A percentile compares a stretch with the other conserved stretches of the same genome.
phyloP scores from a whole-genome alignment of 306 rosid species.

The Vicia faba region DNA sequence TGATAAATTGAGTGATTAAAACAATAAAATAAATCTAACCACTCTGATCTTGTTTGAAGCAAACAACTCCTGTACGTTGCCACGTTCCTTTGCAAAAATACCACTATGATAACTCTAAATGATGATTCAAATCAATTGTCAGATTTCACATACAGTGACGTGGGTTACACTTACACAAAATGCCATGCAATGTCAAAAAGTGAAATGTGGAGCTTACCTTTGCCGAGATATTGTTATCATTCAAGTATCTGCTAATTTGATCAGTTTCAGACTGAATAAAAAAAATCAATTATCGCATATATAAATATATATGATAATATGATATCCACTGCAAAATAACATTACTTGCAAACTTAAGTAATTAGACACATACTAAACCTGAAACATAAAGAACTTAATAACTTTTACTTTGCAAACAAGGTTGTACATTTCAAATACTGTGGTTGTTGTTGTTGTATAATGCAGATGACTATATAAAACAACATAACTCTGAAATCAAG shows the following conservation, averaged over 20 bases:
- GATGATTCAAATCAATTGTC: too few relatives aligned
- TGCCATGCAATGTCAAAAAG: too few relatives aligned
- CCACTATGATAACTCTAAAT: too few relatives aligned
- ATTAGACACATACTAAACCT: slow-evolving; percentile 28
- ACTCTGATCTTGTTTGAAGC: too few relatives aligned
- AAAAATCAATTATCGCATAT: slow-evolving; percentile 29
- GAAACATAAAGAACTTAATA: slow-evolving; percentile 22
- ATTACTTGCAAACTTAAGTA: slow-evolving; percentile 28
- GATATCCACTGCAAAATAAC: slow-evolving; percentile 30
- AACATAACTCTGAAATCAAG: slow-evolving; percentile 25
- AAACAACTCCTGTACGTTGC: too few relatives aligned
- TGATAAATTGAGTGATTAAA: too few relatives aligned
- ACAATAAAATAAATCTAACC: too few relatives aligned
- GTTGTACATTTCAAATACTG: slow-evolving; percentile 28
- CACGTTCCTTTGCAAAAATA: too few relatives aligned
- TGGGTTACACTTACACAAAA: too few relatives aligned
- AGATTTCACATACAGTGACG: too few relatives aligned
- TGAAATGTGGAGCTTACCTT: too few relatives aligned
- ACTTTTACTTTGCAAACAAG: slow-evolving; percentile 20
- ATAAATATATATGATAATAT: not conserved
- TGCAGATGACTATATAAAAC: slow-evolving; percentile 11
- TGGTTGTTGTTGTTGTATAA: slow-evolving; percentile 24
- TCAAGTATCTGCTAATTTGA: slow-evolving; percentile 66
- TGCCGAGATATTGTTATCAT: too few relatives aligned
- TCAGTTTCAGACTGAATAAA: slow-evolving; percentile 86